Evolutionary conservation across 2,329 filamentous ascomycete species (phyloP).

Genomic region (Exophiala sp.): DNA sequence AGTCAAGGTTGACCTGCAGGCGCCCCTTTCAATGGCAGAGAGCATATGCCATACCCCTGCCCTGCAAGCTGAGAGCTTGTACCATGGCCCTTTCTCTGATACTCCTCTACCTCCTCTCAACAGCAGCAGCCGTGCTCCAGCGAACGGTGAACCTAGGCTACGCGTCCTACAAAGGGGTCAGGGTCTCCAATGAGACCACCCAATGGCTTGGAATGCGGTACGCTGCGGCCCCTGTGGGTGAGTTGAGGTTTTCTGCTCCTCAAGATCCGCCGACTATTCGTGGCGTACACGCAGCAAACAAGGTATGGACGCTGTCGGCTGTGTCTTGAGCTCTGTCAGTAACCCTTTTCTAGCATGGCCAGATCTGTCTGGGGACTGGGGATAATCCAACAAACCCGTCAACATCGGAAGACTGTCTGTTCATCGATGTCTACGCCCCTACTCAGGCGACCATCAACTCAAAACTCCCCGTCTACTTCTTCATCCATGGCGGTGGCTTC

Average conservation of each 20-base stretch:
- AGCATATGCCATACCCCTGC: not conserved
- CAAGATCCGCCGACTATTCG: slow-evolving; percentile 51
- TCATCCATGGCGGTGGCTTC: slow-evolving; percentile 58
- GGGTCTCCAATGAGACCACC: slow-evolving; percentile 53
- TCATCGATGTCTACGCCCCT: slow-evolving; percentile 40
- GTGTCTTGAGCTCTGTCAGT: not conserved
- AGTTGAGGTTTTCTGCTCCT: slow-evolving; percentile 62
- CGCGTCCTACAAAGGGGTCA: slow-evolving; percentile 56
- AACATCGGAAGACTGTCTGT: slow-evolving; percentile 42
- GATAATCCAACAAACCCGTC: slow-evolving; percentile 55
- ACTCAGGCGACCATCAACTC: slow-evolving; percentile 34
- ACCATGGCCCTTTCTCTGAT: slow-evolving; percentile 2
- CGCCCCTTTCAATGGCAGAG: not conserved
- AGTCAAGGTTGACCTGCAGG: not conserved
- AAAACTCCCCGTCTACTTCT: slow-evolving; percentile 59
- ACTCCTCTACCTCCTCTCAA: slow-evolving; percentile 8
- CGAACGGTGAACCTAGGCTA: slow-evolving; percentile 59
- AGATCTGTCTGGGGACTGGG: slow-evolving; percentile 61
- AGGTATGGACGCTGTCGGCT: slow-evolving; percentile 37
- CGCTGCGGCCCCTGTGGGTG: slow-evolving; percentile 61
- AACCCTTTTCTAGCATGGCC: slow-evolving; percentile 33
- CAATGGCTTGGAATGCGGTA: slow-evolving; percentile 72
- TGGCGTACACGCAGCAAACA: slow-evolving; percentile 49
- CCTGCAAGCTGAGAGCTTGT: not conserved
- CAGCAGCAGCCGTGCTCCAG: slow-evolving; percentile 27